These are phyloP conservation scores for Boletus vermiculosoides DNA, from an alignment of 768 basidiomycete genomes.

Conservation along the genomic window DNA sequence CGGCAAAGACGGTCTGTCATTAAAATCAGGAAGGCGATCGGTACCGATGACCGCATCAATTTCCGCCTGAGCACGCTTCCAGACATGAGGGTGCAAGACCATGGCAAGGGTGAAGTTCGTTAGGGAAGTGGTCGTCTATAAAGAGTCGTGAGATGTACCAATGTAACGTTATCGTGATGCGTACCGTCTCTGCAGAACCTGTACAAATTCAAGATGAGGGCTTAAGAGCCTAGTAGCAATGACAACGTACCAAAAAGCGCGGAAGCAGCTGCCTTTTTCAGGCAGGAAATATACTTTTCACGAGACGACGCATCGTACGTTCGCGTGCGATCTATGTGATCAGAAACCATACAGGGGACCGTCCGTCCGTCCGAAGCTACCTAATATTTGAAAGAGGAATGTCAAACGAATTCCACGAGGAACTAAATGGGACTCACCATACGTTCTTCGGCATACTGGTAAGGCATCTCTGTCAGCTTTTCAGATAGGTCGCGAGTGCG, in stretches of 20 bases:
- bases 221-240: neutral
- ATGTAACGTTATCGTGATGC: neutral
- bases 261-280: neutral
- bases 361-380: neutral
- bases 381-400: neutral
- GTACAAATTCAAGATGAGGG: neutral
- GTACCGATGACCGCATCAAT: neutral
- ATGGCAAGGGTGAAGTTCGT: neutral
- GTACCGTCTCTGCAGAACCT: neutral
- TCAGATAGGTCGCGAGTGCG: neutral
- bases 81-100: neutral
- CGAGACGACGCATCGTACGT: neutral
- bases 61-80: neutral
- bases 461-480: neutral
- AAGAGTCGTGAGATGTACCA: neutral
- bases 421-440: neutral
- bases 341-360: neutral
- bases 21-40: neutral
- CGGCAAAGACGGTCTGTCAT: conserved; percentile 1
- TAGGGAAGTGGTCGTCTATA: neutral
- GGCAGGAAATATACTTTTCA: neutral
- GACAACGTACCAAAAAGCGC: neutral
- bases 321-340: neutral
- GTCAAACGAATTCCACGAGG: neutral
- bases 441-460: neutral